These are phyloP conservation scores for Pezicula neosporulosa DNA, from an alignment of 2,329 filamentous ascomycete species.

Conservation along the genomic window DNA sequence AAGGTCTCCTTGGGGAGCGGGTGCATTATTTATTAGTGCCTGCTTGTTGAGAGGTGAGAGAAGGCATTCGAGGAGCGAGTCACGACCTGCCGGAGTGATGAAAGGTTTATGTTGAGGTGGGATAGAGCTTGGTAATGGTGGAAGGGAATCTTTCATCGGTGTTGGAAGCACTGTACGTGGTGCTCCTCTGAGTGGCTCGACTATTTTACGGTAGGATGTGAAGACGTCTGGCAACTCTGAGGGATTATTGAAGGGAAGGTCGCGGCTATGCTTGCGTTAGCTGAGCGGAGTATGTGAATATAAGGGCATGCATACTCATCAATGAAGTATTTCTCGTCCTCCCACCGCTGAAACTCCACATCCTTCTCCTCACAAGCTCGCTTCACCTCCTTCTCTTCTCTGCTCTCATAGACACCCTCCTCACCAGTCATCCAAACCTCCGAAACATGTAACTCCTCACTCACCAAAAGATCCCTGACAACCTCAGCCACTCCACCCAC, in stretches of 20 bases:
- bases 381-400: slow-evolving; percentile 56
- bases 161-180: slow-evolving; percentile 55
- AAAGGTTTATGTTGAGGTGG: slow-evolving; percentile 62
- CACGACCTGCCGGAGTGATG: slow-evolving; percentile 51
- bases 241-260: slow-evolving; percentile 55
- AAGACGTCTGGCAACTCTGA: slow-evolving; percentile 70
- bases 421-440: slow-evolving; percentile 74
- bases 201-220: slow-evolving; percentile 68
- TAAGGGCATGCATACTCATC: slow-evolving; percentile 61
- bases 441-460: slow-evolving; percentile 41
- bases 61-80: slow-evolving; percentile 51
- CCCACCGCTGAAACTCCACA: slow-evolving; percentile 62
- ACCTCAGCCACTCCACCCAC: slow-evolving; percentile 60
- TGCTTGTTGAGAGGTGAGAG: slow-evolving; percentile 51
- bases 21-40: slow-evolving; percentile 46
- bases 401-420: slow-evolving; percentile 64
- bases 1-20: slow-evolving; percentile 47
- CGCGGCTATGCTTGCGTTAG: slow-evolving; percentile 46
- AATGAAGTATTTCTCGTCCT: slow-evolving; percentile 75
- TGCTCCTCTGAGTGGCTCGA: slow-evolving; percentile 65
- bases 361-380: slow-evolving; percentile 47
- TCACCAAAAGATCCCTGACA: slow-evolving; percentile 51
- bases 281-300: neutral
- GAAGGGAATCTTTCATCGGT: slow-evolving; percentile 49
- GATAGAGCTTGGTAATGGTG: slow-evolving; percentile 51